Evolutionary conservation across 2,329 filamentous ascomycete genomes (phyloP), one percentile per base, ranked within the genome.

Genomic region (Tolypocladium sp.): DNA sequence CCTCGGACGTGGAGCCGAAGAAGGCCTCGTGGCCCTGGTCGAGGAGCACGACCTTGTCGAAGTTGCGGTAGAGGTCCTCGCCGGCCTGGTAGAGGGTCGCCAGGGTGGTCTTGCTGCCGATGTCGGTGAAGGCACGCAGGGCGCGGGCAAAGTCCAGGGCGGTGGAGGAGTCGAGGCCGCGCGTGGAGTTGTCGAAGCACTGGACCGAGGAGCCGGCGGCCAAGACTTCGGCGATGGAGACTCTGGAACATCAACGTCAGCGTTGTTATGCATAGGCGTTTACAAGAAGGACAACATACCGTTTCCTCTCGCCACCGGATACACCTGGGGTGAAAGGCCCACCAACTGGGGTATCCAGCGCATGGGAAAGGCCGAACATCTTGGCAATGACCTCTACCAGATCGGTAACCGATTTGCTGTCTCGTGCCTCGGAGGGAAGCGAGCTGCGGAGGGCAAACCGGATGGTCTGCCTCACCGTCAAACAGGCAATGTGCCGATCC

Each of bases 1-100:
- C 89, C 12, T 82, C 75, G 10, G 78, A 76, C 0, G 82, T 80
- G 1, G 77, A 78, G 6, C 89, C 89, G 60, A 86, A 91, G 74
- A 83, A 92, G 58, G 90, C 83, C 61, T 74, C 67, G 1, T 85
- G 82, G 1, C 90, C 90, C 56, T 83, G 76, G 63, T 92, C 87
- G 58, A 93, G 90, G 25, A 92, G 83, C 56, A 92, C 71, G 2
- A 92, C 89, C 71, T 92, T 92, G 70, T 93, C 89, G 82, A 93
- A 90, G 38, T 73, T 63, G 55, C 74, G 69, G 49, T 77, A 78
- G 57, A 78, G 77, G 3, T 71, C 75, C 60, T 79, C 74, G 12
- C 75, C 74, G 0, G 74, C 75, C 61, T 78, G 76, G 55, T 79
- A 79, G 0, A 78, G 66, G 1, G 74, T 77, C 1, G 76, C 75